phyloP scores from a whole-genome alignment of 441 rosid genomes.

The Capsella rubella region DNA sequence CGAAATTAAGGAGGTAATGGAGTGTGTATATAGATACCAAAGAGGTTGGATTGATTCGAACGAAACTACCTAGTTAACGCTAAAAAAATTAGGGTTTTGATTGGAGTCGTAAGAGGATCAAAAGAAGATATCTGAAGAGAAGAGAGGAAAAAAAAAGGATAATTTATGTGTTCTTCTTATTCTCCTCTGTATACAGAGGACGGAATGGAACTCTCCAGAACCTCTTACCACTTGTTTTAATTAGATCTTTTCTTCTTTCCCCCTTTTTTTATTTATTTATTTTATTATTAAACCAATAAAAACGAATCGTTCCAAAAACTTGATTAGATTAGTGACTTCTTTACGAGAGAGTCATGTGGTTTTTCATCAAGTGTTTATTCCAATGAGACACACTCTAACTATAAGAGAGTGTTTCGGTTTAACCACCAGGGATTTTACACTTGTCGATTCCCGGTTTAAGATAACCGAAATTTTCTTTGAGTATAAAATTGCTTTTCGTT shows the following conservation, averaged over 20 bases:
- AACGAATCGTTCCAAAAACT: too few species aligned
- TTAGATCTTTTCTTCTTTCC: slow-evolving; percentile 12
- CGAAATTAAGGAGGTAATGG: neutral
- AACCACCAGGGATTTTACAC: too few species aligned
- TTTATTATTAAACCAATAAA: slow-evolving; percentile 9
- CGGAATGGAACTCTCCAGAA: slow-evolving; percentile 58
- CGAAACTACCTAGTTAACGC: neutral
- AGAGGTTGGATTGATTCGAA: slow-evolving; percentile 14
- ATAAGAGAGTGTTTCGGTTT: too few species aligned
- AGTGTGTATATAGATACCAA: neutral
- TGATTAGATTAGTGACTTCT: too few species aligned
- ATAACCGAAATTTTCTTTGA: too few species aligned
- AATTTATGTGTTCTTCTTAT: neutral
- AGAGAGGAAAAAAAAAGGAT: neutral
- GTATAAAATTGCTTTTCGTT: too few species aligned
- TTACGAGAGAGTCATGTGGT: too few species aligned
- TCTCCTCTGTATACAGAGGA: slow-evolving; percentile 12
- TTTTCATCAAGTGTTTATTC: too few species aligned
- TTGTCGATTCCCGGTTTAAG: too few species aligned
- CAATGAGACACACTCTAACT: too few species aligned
- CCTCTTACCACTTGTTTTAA: slow-evolving; percentile 42
- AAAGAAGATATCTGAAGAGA: slow-evolving; percentile 20
- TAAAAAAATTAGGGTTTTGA: slow-evolving; percentile 5
- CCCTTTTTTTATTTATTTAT: too few species aligned
- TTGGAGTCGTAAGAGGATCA: slow-evolving; percentile 5